Evolutionary conservation across 2,329 filamentous ascomycete species (phyloP), one percentile per base, ranked within the genome.

Genomic region (Pseudocercospora fuligena): DNA sequence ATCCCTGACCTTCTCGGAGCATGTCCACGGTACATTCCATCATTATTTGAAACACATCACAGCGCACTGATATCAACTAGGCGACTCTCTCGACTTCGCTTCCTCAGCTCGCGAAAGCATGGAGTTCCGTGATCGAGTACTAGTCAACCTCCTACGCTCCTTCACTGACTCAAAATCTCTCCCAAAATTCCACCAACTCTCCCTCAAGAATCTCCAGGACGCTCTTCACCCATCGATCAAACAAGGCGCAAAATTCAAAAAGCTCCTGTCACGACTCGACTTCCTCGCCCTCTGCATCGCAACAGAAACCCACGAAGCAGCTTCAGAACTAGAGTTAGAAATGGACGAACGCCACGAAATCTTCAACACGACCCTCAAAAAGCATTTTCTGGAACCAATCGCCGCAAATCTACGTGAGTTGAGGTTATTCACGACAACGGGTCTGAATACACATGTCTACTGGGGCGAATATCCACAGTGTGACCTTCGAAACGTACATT

Each of bases 401-500:
- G 60, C 60, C 7, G 16, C 19, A 2, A 25, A 61, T 11, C 60
- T 61, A 14, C 36, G 27, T 8, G 60, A 61, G 31, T 16, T 51
- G 40, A 61, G 53, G 11, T n/a, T 61, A 12, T 61, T 51, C n/a
- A 51, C 47, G 8, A 51, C 47, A 2, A 14, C 11, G 5, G 47
- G 47, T 6, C 9, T 51, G 14, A 51, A 51, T 7, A 51, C 43
- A 3, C 43, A 61, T 7, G 69, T 77, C 0, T 80, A 79, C 59
- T 84, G 79, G 69, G 79, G 83, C 1, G 83, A 78, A 70, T 76
- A 77, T 2, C 81, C 81, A 0, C 75, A 76, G 21, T 74, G 80
- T 47, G 77, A 83, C 31, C 75, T 83, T 23, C 21, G 64, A 69
- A n/a, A 40, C 25, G 8, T 70, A 3, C 64, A 69, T n/a, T 81